A percentile compares a stretch with the other conserved stretches of the same genome.
phyloP scores from a whole-genome alignment of 495 filamentous ascomycete genomes.

The Neohortaea acidophila region DNA sequence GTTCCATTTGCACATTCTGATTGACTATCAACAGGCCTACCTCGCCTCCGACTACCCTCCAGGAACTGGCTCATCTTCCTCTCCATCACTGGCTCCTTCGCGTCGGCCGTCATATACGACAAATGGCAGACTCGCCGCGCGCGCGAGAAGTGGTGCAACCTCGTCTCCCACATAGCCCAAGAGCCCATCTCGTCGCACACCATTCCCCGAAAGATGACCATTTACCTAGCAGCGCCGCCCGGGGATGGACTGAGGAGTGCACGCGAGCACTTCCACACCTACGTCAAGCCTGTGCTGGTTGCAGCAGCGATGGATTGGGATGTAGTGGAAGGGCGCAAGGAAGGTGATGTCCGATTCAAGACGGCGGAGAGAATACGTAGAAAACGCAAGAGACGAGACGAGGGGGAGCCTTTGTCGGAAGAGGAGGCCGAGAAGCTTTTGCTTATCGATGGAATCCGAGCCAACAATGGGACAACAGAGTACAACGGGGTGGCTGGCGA shows the following conservation, averaged over 20 bases:
- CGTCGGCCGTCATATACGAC: conserved; percentile 71
- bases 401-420: conserved; percentile 33
- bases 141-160: conserved; percentile 70
- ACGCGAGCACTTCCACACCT: conserved; percentile 88
- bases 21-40: conserved; percentile 39
- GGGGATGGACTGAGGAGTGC: conserved; percentile 66
- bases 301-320: conserved; percentile 88
- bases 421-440: conserved; percentile 32
- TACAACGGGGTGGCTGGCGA: conserved; percentile 65
- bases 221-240: conserved; percentile 74
- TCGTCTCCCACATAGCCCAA: conserved; percentile 73
- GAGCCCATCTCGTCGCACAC: conserved; percentile 54
- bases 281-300: conserved; percentile 83
- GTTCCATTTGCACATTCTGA: not conserved
- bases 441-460: conserved; percentile 19
- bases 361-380: conserved; percentile 71
- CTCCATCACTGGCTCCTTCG: conserved; percentile 58
- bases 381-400: conserved; percentile 40
- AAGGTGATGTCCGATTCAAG: conserved; percentile 72
- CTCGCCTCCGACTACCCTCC: conserved; percentile 75
- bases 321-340: conserved; percentile 74
- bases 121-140: conserved; percentile 68
- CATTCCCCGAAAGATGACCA: conserved; percentile 71
- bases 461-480: conserved; percentile 43
- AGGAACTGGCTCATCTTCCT: conserved; percentile 97